Percentiles rank a stretch among this genome's conserved stretches.
Conservation (phyloP, 2,329 filamentous ascomycete genomes). For the Diatrype stigma region DNA sequence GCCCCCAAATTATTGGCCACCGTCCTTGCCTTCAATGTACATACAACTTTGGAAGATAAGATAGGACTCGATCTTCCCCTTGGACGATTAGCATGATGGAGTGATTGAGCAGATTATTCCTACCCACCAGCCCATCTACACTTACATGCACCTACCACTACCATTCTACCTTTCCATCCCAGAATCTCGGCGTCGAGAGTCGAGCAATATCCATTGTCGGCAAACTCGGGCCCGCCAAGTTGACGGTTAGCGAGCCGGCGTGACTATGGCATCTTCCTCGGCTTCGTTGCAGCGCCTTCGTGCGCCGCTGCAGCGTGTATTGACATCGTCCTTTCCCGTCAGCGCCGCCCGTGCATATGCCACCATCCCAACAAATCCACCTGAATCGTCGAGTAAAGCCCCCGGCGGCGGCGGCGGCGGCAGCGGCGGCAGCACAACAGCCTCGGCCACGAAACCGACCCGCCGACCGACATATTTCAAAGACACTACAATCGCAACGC, state of each 20-base stretch:
- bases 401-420: conserved; percentile 1
- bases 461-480: conserved; percentile 54
- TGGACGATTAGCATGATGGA: too few relatives aligned
- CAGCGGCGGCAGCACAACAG: conserved; percentile 6
- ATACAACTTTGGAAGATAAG: too few relatives aligned
- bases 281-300: conserved; percentile 22
- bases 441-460: conserved; percentile 15
- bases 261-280: conserved; percentile 23
- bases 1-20: too few relatives aligned
- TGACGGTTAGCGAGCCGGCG: conserved; percentile 1
- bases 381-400: conserved; percentile 22
- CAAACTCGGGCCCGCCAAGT: conserved; percentile 6
- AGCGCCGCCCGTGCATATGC: conserved; percentile 21
- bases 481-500: conserved; percentile 51
- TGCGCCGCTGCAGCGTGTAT: conserved; percentile 23
- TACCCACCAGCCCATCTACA: too few relatives aligned
- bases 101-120: too few relatives aligned
- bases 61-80: too few relatives aligned
- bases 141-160: too few relatives aligned
- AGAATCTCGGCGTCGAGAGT: neutral
- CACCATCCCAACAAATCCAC: conserved; percentile 22
- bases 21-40: too few relatives aligned
- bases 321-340: conserved; percentile 15
- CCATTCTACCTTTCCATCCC: too few relatives aligned
- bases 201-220: neutral